These are phyloP conservation scores for Fomitopsis serialis DNA, from an alignment of 768 basidiomycete genomes.

Conservation along the genomic window DNA sequence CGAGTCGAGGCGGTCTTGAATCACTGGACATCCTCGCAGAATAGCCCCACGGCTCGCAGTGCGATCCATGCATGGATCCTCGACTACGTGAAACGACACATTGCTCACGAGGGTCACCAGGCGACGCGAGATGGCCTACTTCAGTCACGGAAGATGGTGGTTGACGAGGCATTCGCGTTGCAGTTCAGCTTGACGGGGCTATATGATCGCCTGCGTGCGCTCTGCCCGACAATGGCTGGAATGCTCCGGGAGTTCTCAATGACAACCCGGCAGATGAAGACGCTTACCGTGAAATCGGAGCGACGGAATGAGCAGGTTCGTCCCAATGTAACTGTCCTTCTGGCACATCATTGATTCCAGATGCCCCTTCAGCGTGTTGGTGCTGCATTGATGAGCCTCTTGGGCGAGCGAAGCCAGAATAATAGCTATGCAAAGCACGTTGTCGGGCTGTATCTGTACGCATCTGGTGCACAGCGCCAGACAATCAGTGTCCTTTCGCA, in stretches of 20 bases:
- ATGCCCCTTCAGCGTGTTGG: no score
- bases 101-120: conserved; percentile 8
- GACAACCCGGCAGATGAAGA: no score
- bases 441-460: conserved; percentile 26
- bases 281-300: no score
- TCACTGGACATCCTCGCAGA: conserved; percentile 20
- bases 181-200: conserved; percentile 7
- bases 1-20: conserved; percentile 17
- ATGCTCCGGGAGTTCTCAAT: no score
- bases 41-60: conserved; percentile 9
- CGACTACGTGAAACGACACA: conserved; percentile 9
- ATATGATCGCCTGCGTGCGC: no score
- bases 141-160: neutral
- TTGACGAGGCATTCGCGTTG: conserved; percentile 2
- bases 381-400: conserved; percentile 13
- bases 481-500: conserved; percentile 23
- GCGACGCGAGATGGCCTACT: conserved; percentile 5
- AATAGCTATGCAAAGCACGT: conserved; percentile 22
- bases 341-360: no score
- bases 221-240: no score
- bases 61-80: conserved; percentile 22
- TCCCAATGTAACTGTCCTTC: no score
- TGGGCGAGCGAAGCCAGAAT: conserved; percentile 26
- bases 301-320: no score
- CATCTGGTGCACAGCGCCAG: conserved; percentile 28